Percentiles rank a stretch among this genome's conserved stretches.
Conservation (phyloP, 176 grass and related monocot genomes). For the Puccinellia tenuiflora region DNA sequence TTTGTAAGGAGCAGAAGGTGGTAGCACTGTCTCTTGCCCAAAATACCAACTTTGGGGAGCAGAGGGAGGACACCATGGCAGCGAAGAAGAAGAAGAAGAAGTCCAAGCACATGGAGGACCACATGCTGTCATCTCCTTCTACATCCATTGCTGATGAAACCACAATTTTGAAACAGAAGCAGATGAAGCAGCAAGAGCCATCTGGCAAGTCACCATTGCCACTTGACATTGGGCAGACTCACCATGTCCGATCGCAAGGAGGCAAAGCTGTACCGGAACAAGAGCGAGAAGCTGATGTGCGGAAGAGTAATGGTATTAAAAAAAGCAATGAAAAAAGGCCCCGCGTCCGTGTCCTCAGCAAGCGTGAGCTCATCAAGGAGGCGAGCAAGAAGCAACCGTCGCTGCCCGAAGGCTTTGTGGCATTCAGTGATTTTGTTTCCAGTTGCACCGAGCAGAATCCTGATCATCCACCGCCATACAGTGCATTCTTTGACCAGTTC, state of each 20-base stretch:
- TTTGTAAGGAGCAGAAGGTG: background rate
- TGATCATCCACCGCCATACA: background rate
- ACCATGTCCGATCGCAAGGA: background rate
- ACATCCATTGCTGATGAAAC: too few species aligned
- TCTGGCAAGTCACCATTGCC: background rate
- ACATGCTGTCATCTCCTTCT: background rate
- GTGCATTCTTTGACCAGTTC: constrained; percentile 34
- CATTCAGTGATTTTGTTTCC: background rate
- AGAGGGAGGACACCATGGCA: background rate
- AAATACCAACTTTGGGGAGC: background rate
- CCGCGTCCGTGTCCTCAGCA: background rate
- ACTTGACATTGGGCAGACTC: background rate
- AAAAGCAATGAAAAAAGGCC: background rate
- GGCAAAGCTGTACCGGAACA: background rate
- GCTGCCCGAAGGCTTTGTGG: background rate
- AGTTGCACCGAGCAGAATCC: background rate
- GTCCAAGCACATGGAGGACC: background rate
- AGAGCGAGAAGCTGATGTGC: background rate
- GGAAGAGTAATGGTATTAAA: background rate
- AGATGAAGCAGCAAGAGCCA: background rate
- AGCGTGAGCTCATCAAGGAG: background rate
- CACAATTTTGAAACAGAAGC: background rate
- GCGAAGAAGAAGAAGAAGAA: background rate
- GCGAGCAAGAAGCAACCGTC: background rate
- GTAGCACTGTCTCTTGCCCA: background rate